phyloP scores from a whole-genome alignment of 139 green algal genomes.

The Ettlia oleoabundans region DNA sequence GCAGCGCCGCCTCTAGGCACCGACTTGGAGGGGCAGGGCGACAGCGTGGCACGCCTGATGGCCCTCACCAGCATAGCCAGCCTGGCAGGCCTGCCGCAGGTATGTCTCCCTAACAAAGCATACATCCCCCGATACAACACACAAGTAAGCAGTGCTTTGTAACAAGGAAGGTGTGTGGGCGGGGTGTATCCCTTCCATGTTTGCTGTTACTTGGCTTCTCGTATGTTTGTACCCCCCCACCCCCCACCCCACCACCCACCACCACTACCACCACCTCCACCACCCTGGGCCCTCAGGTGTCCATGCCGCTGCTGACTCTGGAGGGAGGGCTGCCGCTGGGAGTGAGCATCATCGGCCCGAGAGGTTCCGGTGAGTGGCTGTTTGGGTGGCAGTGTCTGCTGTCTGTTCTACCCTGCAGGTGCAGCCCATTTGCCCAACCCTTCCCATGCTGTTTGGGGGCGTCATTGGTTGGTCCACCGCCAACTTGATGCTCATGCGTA shows the following conservation, averaged over 20 bases:
- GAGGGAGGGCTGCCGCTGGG: not conserved
- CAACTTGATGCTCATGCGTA: no score
- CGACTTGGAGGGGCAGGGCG: not conserved
- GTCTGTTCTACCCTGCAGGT: no score
- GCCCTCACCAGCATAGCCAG: constrained; percentile 79
- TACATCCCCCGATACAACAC: no score
- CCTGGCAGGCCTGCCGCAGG: constrained; percentile 81
- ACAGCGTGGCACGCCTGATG: constrained; percentile 48
- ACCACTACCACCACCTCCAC: not conserved
- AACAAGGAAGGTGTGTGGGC: no score
- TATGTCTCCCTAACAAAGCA: constrained; percentile 35
- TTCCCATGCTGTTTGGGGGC: no score
- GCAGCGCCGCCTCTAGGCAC: not conserved
- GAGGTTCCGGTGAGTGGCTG: not conserved
- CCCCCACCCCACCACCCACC: not conserved
- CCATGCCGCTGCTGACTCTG: constrained; percentile 1
- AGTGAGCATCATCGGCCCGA: constrained; percentile 5
- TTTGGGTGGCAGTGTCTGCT: not conserved
- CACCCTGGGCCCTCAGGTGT: not conserved
- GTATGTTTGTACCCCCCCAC: not conserved
- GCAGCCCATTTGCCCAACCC: no score
- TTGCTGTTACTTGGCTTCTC: not conserved
- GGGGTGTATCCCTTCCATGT: no score
- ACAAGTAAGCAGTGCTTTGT: not conserved
- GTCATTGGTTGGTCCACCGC: no score